Conservation (phyloP, 2,329 filamentous ascomycete species). For the Triangularia verruculosa region DNA sequence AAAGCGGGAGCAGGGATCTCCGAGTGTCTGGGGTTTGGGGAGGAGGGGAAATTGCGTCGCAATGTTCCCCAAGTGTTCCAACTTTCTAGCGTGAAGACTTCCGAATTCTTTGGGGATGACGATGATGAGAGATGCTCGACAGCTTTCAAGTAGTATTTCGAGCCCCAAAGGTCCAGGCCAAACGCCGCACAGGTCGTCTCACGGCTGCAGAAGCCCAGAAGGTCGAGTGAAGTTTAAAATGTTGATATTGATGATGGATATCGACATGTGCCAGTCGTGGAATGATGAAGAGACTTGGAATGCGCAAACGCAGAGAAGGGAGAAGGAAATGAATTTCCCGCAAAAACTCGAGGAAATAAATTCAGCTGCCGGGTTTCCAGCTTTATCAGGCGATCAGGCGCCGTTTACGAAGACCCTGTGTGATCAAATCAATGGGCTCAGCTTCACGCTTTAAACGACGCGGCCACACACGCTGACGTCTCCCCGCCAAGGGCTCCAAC, state of each 20-base stretch:
- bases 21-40: conserved; percentile 2
- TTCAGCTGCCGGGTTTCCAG: neutral
- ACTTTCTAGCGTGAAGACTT: neutral
- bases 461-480: conserved; percentile 18
- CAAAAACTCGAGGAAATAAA: neutral
- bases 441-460: neutral
- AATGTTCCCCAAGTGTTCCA: neutral
- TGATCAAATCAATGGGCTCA: neutral
- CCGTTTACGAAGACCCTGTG: neutral
- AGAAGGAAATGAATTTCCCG: neutral
- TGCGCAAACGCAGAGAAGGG: neutral
- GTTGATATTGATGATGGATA: neutral
- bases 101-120: neutral
- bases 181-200: neutral
- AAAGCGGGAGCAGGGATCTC: conserved; percentile 10
- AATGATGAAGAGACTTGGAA: neutral
- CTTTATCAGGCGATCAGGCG: neutral
- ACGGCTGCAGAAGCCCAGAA: neutral
- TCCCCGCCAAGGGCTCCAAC: conserved; percentile 5
- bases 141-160: too few species aligned
- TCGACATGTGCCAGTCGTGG: neutral
- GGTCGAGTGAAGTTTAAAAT: conserved; percentile 2
- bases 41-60: conserved; percentile 1
- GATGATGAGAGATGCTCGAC: too few species aligned
- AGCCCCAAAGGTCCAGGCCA: neutral